Conservation (phyloP, 352 stramenopile species). For the Pythium periplocum region DNA sequence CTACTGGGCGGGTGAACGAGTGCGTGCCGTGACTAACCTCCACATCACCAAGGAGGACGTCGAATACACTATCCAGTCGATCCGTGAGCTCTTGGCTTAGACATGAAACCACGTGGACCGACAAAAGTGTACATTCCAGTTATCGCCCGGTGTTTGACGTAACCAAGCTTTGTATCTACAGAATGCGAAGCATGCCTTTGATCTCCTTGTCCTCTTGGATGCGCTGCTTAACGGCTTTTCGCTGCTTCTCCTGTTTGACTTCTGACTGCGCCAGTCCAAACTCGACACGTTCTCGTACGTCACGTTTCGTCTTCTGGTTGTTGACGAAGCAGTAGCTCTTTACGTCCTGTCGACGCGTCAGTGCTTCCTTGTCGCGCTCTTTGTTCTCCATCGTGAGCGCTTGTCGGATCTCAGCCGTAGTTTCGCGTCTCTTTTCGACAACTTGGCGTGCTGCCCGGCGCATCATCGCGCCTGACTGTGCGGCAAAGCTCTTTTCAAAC, state of each 20-base stretch:
- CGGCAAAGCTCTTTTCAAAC: constrained; percentile 49
- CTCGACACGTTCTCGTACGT: constrained; percentile 14
- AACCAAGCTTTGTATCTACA: neutral
- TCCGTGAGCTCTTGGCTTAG: constrained; percentile 50
- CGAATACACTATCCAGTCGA: constrained; percentile 46
- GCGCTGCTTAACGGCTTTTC: constrained; percentile 25
- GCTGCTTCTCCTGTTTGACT: constrained; percentile 13
- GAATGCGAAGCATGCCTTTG: constrained; percentile 49
- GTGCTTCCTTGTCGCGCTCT: constrained; percentile 28
- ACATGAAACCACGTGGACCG: too few species aligned
- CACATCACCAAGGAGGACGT: constrained; percentile 65
- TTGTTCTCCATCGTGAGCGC: constrained; percentile 20
- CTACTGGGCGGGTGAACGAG: constrained; percentile 53
- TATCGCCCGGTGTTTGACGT: too few species aligned
- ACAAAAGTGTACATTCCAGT: too few species aligned
- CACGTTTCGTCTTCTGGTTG: constrained; percentile 44
- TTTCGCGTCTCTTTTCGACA: constrained; percentile 27
- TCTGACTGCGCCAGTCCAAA: constrained; percentile 9
- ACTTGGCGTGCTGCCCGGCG: constrained; percentile 39
- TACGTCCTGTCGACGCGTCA: constrained; percentile 38
- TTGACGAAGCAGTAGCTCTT: constrained; percentile 67
- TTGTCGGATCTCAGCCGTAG: constrained; percentile 26
- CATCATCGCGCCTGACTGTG: constrained; percentile 65
- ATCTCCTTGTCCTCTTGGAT: constrained; percentile 68
- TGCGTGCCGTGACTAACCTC: constrained; percentile 73